A percentile compares a stretch with the other conserved stretches of the same genome.
phyloP scores from a whole-genome alignment of 1,284 basidiomycete genomes.

The Cutaneotrichosporon sp. region DNA sequence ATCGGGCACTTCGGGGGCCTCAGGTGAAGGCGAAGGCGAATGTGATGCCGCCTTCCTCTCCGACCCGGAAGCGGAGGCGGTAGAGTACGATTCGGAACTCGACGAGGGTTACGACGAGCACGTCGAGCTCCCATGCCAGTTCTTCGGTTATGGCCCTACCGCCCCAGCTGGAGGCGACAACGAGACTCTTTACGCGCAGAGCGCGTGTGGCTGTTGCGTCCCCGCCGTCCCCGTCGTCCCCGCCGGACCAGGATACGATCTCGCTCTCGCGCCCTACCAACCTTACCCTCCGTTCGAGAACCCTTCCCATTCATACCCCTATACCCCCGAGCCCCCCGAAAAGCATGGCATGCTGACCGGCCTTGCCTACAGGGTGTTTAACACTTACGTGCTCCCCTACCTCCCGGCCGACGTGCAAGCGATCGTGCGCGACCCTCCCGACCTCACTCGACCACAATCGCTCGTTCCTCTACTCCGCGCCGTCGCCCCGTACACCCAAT shows the following conservation, averaged over 20 bases:
- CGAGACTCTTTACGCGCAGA: not conserved
- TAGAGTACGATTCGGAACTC: not conserved
- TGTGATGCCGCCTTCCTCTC: too few relatives aligned
- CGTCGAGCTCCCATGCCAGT: slow-evolving; percentile 2
- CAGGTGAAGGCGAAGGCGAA: too few relatives aligned
- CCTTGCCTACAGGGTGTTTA: slow-evolving; percentile 14
- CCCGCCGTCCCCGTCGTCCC: not conserved
- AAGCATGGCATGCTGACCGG: slow-evolving; percentile 6
- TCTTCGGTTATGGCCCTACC: not conserved
- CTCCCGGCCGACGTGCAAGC: slow-evolving; percentile 33
- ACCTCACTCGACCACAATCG: slow-evolving; percentile 29
- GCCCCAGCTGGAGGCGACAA: not conserved
- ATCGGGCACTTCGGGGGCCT: too few relatives aligned
- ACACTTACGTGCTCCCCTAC: slow-evolving; percentile 24
- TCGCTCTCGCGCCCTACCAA: not conserved
- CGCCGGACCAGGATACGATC: not conserved
- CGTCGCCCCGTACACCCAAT: slow-evolving; percentile 35
- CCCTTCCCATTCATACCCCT: not conserved
- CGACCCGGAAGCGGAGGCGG: too few relatives aligned
- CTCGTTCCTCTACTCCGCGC: slow-evolving; percentile 33
- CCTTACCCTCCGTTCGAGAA: not conserved
- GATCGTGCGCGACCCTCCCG: slow-evolving; percentile 32
- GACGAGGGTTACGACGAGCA: not conserved
- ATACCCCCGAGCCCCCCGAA: not conserved
- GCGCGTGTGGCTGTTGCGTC: not conserved